A percentile compares a stretch with the other conserved stretches of the same genome.
Conservation (phyloP, 345 rosid genomes). For the Gossypium rotundifolium region DNA sequence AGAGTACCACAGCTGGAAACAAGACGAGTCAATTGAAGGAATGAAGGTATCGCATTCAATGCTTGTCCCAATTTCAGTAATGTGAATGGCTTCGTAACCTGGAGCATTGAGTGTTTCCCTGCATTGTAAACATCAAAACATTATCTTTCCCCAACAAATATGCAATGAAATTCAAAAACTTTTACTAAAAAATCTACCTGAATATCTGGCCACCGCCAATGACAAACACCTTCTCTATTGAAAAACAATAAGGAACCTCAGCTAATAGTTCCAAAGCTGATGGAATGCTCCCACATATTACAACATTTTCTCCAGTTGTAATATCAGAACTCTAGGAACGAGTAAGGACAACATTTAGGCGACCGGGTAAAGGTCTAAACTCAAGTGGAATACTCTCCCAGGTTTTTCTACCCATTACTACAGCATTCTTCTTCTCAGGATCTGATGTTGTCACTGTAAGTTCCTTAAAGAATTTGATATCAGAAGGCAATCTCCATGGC, state of each 20-base stretch:
- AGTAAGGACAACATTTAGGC: conserved; percentile 71
- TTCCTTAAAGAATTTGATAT: conserved; percentile 52
- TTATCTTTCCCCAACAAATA: background rate
- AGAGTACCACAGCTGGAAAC: conserved; percentile 73
- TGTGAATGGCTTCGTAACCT: conserved; percentile 75
- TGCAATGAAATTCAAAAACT: background rate
- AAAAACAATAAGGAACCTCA: background rate
- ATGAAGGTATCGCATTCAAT: conserved; percentile 85
- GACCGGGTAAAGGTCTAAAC: conserved; percentile 62
- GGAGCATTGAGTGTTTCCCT: conserved; percentile 55
- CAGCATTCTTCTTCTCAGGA: conserved; percentile 48
- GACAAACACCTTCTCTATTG: conserved; percentile 53
- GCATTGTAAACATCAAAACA: conserved; percentile 12
- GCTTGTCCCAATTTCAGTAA: conserved; percentile 62
- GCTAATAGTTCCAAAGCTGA: conserved; percentile 66
- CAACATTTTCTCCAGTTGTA: conserved; percentile 48
- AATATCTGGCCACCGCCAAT: conserved; percentile 75
- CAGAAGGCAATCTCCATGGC: conserved; percentile 64
- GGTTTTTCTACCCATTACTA: conserved; percentile 76
- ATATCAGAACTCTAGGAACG: conserved; percentile 36
- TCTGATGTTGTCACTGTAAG: conserved; percentile 44
- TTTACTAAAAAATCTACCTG: conserved; percentile 31
- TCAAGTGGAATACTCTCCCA: conserved; percentile 69
- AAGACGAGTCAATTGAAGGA: conserved; percentile 54
- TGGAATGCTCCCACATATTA: conserved; percentile 39